Evolutionary conservation across 495 filamentous ascomycete genomes (phyloP).

Genomic region (Bryoglossum gracile): DNA sequence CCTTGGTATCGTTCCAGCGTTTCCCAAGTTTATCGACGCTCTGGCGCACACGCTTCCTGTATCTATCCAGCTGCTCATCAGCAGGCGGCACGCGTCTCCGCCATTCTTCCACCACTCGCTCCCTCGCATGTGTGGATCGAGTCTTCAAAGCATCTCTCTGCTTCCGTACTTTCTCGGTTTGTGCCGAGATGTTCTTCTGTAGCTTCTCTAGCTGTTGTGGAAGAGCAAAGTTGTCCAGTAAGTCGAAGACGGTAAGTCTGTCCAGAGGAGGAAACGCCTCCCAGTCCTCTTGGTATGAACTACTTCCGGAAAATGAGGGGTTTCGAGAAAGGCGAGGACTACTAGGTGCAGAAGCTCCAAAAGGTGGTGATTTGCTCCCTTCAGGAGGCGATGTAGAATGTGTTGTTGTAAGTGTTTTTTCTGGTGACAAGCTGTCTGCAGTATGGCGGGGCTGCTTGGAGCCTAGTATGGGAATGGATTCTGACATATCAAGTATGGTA

Average conservation of each 20-base stretch:
- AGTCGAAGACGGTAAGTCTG: conserved; percentile 81
- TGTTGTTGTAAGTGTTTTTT: conserved; percentile 17
- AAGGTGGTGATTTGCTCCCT: conserved; percentile 35
- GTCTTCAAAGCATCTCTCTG: conserved; percentile 55
- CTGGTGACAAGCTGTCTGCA: conserved; percentile 17
- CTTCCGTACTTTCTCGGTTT: conserved; percentile 75
- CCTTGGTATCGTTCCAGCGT: conserved; percentile 82
- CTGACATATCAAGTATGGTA: conserved; percentile 41
- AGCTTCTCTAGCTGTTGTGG: conserved; percentile 83
- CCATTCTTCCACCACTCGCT: conserved; percentile 84
- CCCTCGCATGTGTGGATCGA: conserved; percentile 27
- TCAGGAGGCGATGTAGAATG: conserved; percentile 37
- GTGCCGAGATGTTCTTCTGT: conserved; percentile 68
- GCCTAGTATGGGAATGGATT: conserved; percentile 30
- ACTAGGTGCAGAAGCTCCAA: conserved; percentile 37
- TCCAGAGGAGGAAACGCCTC: conserved; percentile 82
- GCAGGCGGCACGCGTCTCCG: conserved; percentile 71
- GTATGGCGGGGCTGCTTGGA: conserved; percentile 4
- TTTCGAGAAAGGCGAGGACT: conserved; percentile 58
- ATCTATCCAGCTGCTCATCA: conserved; percentile 89
- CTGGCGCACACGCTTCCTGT: conserved; percentile 74
- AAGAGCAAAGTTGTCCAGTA: conserved; percentile 89
- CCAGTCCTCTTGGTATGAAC: conserved; percentile 82
- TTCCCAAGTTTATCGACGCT: conserved; percentile 80
- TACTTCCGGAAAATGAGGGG: conserved; percentile 68